Percentiles rank a stretch among this genome's conserved stretches.
phyloP scores from a whole-genome alignment of 352 stramenopile genomes.

The Halophytophthora batemanensis region DNA sequence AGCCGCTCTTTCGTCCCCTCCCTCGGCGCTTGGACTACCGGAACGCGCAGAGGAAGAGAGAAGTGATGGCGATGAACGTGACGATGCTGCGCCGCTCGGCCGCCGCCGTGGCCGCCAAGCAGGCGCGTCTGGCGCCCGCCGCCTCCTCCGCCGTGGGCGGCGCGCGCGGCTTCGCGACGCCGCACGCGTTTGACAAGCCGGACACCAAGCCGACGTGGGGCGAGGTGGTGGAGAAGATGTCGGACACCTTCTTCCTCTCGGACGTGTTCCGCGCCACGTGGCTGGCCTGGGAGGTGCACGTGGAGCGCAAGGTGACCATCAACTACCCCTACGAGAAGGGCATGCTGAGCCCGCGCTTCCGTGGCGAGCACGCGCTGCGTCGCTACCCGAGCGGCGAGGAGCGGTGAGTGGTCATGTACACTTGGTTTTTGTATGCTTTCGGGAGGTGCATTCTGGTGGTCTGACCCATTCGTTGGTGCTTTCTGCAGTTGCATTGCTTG shows the following conservation, averaged over 20 bases:
- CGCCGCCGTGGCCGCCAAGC: conserved; percentile 28
- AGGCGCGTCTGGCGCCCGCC: conserved; percentile 12
- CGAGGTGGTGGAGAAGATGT: conserved; percentile 78
- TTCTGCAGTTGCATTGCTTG: conserved; percentile 96
- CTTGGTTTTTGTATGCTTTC: background rate
- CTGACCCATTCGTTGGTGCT: conserved; percentile 1
- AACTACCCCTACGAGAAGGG: conserved; percentile 99
- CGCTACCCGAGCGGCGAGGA: conserved; percentile 99
- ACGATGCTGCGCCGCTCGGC: conserved; percentile 64
- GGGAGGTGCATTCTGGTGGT: conserved; percentile 13
- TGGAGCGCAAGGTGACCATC: conserved; percentile 95
- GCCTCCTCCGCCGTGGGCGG: background rate
- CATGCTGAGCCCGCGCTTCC: conserved; percentile 95
- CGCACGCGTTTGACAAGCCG: conserved; percentile 20
- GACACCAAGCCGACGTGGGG: conserved; percentile 60
- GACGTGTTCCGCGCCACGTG: conserved; percentile 79
- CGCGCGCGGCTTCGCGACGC: conserved; percentile 32
- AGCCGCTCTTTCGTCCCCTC: conserved; percentile 11
- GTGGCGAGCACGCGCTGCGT: conserved; percentile 97
- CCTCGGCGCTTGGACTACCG: conserved; percentile 18
- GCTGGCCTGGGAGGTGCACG: conserved; percentile 78
- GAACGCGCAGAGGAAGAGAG: conserved; percentile 1
- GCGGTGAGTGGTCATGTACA: conserved; percentile 45
- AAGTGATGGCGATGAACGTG: conserved; percentile 30
- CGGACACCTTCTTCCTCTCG: conserved; percentile 81